These are phyloP conservation scores for Botrytis paeoniae DNA, from an alignment of 2,329 filamentous ascomycete species.

Conservation along the genomic window DNA sequence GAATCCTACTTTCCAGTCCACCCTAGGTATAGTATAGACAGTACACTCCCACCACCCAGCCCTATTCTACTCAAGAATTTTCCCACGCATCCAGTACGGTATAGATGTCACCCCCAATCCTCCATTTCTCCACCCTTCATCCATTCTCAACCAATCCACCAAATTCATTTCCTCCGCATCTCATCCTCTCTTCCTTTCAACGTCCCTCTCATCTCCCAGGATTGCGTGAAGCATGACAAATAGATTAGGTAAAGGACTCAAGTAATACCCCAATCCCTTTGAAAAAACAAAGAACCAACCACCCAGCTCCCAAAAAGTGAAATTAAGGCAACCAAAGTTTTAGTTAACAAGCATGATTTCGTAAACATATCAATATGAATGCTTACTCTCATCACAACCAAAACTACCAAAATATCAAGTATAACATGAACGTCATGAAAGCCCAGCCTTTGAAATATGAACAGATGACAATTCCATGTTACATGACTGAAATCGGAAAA, in stretches of 20 bases:
- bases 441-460: constrained; percentile 7
- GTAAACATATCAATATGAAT: background rate
- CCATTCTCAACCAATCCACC: background rate
- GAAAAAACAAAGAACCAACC: background rate
- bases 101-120: background rate
- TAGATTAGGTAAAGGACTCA: background rate
- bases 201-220: background rate
- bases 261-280: background rate
- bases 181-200: background rate
- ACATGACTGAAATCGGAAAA: background rate
- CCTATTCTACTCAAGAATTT: background rate
- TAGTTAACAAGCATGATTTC: constrained; percentile 9
- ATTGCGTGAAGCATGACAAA: background rate
- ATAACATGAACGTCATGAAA: constrained; percentile 14
- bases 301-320: background rate
- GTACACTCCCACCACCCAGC: background rate
- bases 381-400: constrained; percentile 1
- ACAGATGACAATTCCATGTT: constrained; percentile 1
- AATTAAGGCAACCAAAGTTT: constrained; percentile 11
- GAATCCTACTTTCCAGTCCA: background rate
- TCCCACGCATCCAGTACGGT: background rate
- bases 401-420: constrained; percentile 10
- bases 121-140: background rate
- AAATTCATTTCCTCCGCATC: background rate
- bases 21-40: background rate